Conservation (phyloP, 768 basidiomycete species). For the Russula sp. region DNA sequence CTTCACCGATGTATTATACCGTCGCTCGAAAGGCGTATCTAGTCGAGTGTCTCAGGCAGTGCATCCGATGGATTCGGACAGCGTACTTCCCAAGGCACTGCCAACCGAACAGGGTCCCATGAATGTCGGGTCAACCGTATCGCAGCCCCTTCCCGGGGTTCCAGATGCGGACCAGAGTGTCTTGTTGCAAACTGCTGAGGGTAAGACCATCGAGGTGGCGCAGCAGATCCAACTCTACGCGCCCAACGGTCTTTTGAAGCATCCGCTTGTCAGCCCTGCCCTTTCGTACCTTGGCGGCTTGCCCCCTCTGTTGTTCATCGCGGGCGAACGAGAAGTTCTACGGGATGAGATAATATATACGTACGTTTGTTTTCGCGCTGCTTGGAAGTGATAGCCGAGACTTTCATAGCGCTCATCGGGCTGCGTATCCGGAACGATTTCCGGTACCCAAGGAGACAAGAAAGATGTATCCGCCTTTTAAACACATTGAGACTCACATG, state of each 20-base stretch:
- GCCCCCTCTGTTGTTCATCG: conserved; percentile 79
- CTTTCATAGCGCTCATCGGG: conserved; percentile 72
- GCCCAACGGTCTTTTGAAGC: conserved; percentile 66
- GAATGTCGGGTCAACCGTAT: conserved; percentile 44
- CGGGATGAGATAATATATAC: conserved; percentile 88
- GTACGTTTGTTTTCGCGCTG: conserved; percentile 39
- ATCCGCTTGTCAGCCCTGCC: conserved; percentile 81
- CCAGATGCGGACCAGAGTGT: conserved; percentile 41
- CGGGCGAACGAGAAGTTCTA: conserved; percentile 85
- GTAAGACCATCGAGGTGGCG: conserved; percentile 48
- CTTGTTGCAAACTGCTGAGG: conserved; percentile 39
- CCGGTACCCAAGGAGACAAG: conserved; percentile 41
- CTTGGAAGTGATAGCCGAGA: not conserved
- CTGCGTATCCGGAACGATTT: conserved; percentile 74
- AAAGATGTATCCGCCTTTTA: conserved; percentile 50
- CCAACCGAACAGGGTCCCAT: conserved; percentile 34
- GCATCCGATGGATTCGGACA: not conserved
- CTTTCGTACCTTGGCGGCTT: conserved; percentile 84
- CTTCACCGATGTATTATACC: conserved; percentile 50
- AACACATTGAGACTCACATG: conserved; percentile 47
- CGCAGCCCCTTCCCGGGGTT: conserved; percentile 36
- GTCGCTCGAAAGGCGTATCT: conserved; percentile 23
- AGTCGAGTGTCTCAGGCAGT: not conserved
- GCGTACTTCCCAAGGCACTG: conserved; percentile 21
- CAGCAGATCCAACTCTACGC: conserved; percentile 85